These are phyloP conservation scores for Diaporthe nobilis DNA, from an alignment of 2,329 filamentous ascomycete species.

Conservation along the genomic window DNA sequence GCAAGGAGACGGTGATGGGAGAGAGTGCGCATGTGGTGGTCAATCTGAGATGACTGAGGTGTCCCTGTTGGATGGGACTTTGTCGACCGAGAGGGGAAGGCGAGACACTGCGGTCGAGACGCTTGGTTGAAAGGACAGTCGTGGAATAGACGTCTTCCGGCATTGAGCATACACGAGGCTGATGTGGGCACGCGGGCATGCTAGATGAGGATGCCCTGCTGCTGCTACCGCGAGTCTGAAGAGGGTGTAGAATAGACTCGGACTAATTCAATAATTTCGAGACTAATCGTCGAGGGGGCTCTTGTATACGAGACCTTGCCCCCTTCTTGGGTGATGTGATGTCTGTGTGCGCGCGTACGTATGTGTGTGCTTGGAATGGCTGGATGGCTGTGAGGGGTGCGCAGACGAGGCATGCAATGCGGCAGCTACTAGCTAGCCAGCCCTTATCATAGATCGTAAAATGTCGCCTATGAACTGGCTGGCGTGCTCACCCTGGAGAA, in stretches of 20 bases:
- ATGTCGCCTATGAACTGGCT: background rate
- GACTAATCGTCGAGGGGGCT: background rate
- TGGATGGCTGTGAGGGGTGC: background rate
- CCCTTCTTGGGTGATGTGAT: background rate
- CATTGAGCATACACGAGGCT: background rate
- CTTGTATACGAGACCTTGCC: background rate
- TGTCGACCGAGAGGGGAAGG: background rate
- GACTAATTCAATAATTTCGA: constrained; percentile 19
- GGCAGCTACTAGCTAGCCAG: no score
- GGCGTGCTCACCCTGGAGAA: background rate
- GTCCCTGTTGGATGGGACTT: background rate
- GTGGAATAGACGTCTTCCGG: background rate
- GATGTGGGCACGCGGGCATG: background rate
- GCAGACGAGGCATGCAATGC: no score
- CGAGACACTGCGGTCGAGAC: background rate
- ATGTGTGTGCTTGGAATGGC: background rate
- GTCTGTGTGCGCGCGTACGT: no score
- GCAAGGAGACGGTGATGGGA: background rate
- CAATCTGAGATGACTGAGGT: background rate
- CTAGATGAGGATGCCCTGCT: background rate
- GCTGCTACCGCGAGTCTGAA: constrained; percentile 3
- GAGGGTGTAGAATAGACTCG: constrained; percentile 15
- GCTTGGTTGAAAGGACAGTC: background rate
- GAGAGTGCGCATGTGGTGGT: background rate
- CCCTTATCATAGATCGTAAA: no score